These are phyloP conservation scores for Polymyxa betae DNA, from an alignment of 208 protist species.

Conservation along the genomic window DNA sequence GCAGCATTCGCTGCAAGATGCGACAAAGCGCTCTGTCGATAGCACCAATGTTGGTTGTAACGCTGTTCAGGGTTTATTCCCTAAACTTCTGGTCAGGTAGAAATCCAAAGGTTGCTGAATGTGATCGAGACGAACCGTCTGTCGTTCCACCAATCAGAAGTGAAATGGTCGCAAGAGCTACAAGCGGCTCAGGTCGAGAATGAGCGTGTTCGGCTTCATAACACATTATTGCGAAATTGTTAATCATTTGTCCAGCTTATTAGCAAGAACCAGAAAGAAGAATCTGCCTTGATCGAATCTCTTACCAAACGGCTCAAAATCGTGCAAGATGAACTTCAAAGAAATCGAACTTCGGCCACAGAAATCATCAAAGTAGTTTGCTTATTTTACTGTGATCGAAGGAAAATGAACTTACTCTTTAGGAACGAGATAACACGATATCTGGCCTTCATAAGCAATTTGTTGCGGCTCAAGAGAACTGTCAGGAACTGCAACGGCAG, in stretches of 20 bases:
- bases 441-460: not conserved
- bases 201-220: not conserved
- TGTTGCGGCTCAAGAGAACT: not conserved
- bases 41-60: not conserved
- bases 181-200: conserved; percentile 16
- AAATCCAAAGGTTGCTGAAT: not conserved
- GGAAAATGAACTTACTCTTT: not conserved
- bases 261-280: not conserved
- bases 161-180: conserved; percentile 39
- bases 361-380: not conserved
- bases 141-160: not conserved
- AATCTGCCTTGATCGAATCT: not conserved
- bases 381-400: not conserved
- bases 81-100: not conserved
- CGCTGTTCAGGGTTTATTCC: not conserved
- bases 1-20: not conserved
- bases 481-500: conserved; percentile 23
- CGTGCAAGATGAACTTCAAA: conserved; percentile 18
- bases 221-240: not conserved
- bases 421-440: not conserved
- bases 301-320: not conserved
- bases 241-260: not conserved
- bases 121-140: not conserved
- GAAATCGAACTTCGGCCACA: not conserved
- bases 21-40: not conserved